Evolutionary conservation across 306 rosid genomes (phyloP).

Genomic region (Casuarina glauca): DNA sequence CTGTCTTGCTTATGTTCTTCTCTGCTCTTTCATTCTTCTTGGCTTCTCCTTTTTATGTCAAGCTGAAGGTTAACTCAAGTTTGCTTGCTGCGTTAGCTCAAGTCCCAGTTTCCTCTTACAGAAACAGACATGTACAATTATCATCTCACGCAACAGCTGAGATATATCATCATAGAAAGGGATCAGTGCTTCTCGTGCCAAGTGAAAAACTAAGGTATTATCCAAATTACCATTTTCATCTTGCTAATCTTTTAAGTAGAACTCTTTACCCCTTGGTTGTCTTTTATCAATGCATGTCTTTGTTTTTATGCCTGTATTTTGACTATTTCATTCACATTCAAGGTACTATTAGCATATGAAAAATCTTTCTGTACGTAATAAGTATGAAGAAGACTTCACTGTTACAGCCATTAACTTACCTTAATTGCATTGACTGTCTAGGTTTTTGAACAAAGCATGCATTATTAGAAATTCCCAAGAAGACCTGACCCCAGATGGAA

Average conservation of each 20-base stretch:
- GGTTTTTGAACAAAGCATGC: slow-evolving; percentile 62
- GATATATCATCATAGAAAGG: neutral
- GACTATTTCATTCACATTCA: neutral
- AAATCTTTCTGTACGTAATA: neutral
- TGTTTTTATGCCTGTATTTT: neutral
- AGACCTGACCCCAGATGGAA: slow-evolving; percentile 33
- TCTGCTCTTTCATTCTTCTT: slow-evolving; percentile 8
- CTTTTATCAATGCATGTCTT: neutral
- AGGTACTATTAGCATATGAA: neutral
- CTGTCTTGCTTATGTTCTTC: slow-evolving; percentile 24
- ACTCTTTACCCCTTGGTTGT: neutral
- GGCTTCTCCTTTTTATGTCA: slow-evolving; percentile 31
- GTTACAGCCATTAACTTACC: neutral
- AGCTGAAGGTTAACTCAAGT: slow-evolving; percentile 5
- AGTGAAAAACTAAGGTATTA: slow-evolving; percentile 32
- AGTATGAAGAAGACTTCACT: neutral
- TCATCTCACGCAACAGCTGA: neutral
- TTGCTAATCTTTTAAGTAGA: neutral
- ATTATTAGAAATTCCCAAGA: slow-evolving; percentile 25
- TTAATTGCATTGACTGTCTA: slow-evolving; percentile 5
- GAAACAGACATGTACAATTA: slow-evolving; percentile 16
- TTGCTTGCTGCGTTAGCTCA: slow-evolving; percentile 12
- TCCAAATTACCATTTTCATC: neutral
- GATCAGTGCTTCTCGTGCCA: slow-evolving; percentile 10
- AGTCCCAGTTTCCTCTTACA: slow-evolving; percentile 25